These are phyloP conservation scores for Rhododendron ferrugineum DNA, from an alignment of 148 eudicot genomes.

Conservation along the genomic window DNA sequence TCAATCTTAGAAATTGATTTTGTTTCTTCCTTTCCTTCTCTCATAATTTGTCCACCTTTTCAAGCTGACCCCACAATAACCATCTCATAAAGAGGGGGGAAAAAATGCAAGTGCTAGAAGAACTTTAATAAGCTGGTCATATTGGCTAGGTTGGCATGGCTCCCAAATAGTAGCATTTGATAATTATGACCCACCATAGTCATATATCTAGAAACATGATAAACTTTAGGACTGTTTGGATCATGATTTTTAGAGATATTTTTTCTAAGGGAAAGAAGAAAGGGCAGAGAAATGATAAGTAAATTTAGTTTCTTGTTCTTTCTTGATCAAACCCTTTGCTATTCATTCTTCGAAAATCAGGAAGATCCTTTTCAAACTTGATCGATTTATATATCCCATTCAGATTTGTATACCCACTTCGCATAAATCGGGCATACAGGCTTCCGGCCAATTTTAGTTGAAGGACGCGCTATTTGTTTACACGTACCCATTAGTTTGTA, in stretches of 20 bases:
- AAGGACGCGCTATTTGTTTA: not conserved
- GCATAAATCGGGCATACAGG: not conserved
- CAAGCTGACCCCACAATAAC: not conserved
- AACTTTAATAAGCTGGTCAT: not conserved
- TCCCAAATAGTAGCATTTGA: not conserved
- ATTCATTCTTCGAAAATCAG: too few species aligned
- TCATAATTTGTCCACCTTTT: not conserved
- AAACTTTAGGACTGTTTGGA: not conserved
- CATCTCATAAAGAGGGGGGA: not conserved
- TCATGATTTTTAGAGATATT: not conserved
- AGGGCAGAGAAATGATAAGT: not conserved
- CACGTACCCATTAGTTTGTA: not conserved
- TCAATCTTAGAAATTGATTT: constrained; percentile 19
- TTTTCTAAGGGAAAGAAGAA: not conserved
- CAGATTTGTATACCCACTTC: not conserved
- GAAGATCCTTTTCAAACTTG: not conserved
- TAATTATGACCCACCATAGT: not conserved
- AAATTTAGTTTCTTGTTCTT: not conserved
- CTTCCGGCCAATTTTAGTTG: not conserved
- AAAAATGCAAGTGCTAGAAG: not conserved
- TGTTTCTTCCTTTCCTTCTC: constrained; percentile 7
- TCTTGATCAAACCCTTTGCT: not conserved
- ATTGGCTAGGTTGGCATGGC: not conserved
- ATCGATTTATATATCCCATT: not conserved
- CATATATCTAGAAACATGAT: not conserved